Conservation (phyloP, 306 rosid genomes). For the Sindora glabra region DNA sequence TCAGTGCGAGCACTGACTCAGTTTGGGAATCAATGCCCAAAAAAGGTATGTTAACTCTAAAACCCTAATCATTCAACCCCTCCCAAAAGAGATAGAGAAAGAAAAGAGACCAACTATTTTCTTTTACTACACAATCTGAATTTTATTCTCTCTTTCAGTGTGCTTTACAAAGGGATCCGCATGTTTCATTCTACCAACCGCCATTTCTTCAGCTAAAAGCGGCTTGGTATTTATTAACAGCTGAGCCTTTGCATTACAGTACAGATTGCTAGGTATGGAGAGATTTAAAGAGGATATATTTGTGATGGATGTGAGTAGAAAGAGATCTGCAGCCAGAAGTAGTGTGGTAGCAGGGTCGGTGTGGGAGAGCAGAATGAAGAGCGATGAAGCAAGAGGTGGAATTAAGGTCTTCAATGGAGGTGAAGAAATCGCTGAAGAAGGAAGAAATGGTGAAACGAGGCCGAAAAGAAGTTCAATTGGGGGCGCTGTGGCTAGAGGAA, state of each 20-base stretch:
- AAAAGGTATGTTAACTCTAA: no score
- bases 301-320: slow-evolving; percentile 44
- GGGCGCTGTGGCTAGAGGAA: slow-evolving; percentile 26
- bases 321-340: slow-evolving; percentile 30
- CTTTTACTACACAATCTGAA: slow-evolving; percentile 11
- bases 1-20: no score
- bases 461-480: slow-evolving; percentile 29
- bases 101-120: slow-evolving; percentile 6
- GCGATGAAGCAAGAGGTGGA: slow-evolving; percentile 70
- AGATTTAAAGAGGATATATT: not conserved
- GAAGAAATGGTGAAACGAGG: slow-evolving; percentile 10
- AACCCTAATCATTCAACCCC: slow-evolving; percentile 60
- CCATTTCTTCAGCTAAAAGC: slow-evolving; percentile 55
- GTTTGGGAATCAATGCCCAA: no score
- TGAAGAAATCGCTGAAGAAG: slow-evolving; percentile 21
- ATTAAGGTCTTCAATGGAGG: slow-evolving; percentile 67
- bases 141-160: slow-evolving; percentile 8
- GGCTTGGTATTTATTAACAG: slow-evolving; percentile 31
- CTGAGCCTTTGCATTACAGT: slow-evolving; percentile 24
- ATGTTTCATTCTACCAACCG: slow-evolving; percentile 51
- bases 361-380: slow-evolving; percentile 85
- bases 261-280: slow-evolving; percentile 4
- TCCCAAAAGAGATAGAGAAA: slow-evolving; percentile 10
- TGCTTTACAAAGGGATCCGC: slow-evolving; percentile 49
- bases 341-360: slow-evolving; percentile 67